Evolutionary conservation across 140 eudicot genomes (phyloP), one percentile per base, ranked within the genome.

Genomic region (Flaveria floridana): DNA sequence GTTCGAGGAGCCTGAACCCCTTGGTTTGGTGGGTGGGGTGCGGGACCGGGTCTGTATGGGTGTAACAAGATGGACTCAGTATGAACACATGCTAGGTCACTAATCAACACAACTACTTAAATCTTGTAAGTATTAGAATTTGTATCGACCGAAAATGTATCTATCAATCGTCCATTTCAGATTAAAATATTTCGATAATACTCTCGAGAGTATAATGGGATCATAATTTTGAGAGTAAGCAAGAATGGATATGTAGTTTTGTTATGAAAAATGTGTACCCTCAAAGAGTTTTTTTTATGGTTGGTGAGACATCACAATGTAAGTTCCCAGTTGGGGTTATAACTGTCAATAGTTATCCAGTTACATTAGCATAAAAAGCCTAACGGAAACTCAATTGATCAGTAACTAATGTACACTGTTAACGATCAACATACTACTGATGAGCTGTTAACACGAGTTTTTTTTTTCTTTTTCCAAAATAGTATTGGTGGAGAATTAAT

Each of bases 101-200:
- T n/a, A 53, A 53, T 53, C 59, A 53, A 53, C 59, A n/a, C 6
- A 53, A 53, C 59, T 53, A 53, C 23, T 18, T n/a, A 53, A 53
- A 53, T 53, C 21, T 18, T 53, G 57, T 44, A 9, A 11, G 50
- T 44, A 34, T 34, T 34, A 34, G 41, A 34, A 34, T 34, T 34
- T 34, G 41, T 34, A 34, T 34, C 8, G 41, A 34, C 41, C 8
- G 8, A 34, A 34, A 34, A 34, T 5, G 41, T 34, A 34, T 34
- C 41, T 34, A 6, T 34, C 6, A 34, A 34, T 34, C 8, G 6
- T 0, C 4, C 0, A 6, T 34, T 3, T 34, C 41, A 34, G 41
- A 34, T 34, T 34, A 34, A 34, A 34, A 5, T 34, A 34, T 34
- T 34, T 34, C 8, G 41, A 34, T 34, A 3, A 34, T 34, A 34